phyloP scores from a whole-genome alignment of 2,329 filamentous ascomycete species.

The Ophiocordyceps camponoti-leonardi region DNA sequence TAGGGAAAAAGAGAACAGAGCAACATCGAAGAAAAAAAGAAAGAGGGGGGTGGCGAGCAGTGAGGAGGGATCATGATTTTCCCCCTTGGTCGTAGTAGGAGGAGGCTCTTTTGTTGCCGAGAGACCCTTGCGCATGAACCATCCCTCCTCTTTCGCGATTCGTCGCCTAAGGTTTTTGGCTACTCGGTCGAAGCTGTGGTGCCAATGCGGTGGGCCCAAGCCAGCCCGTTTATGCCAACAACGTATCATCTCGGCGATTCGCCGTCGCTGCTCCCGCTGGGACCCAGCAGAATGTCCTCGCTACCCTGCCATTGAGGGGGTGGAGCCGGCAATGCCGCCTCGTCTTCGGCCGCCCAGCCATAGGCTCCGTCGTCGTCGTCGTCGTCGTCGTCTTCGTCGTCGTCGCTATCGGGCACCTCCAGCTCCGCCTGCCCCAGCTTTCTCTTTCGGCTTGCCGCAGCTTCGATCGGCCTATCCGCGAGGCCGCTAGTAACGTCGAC shows the following conservation, averaged over 20 bases:
- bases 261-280: slow-evolving; percentile 13
- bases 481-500: slow-evolving; percentile 18
- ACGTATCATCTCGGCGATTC: slow-evolving; percentile 11
- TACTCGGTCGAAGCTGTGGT: neutral
- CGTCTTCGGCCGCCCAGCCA: slow-evolving; percentile 53
- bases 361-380: slow-evolving; percentile 58
- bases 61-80: neutral
- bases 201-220: slow-evolving; percentile 1
- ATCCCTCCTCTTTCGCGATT: neutral
- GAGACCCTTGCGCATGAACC: neutral
- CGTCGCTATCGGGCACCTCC: slow-evolving; percentile 44
- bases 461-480: slow-evolving; percentile 14
- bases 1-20: too few relatives aligned
- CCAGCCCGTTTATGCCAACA: slow-evolving; percentile 2
- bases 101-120: neutral
- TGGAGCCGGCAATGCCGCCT: slow-evolving; percentile 38
- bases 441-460: slow-evolving; percentile 35
- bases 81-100: neutral
- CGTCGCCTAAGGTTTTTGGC: neutral
- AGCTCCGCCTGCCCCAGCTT: slow-evolving; percentile 43
- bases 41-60: too few relatives aligned
- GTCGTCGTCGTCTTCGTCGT: slow-evolving; percentile 50
- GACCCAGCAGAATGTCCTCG: slow-evolving; percentile 41
- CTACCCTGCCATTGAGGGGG: slow-evolving; percentile 54
- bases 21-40: neutral